Percentiles rank a stretch among this genome's conserved stretches.
phyloP scores from a whole-genome alignment of 306 rosid species.

The Rosa lucieae region DNA sequence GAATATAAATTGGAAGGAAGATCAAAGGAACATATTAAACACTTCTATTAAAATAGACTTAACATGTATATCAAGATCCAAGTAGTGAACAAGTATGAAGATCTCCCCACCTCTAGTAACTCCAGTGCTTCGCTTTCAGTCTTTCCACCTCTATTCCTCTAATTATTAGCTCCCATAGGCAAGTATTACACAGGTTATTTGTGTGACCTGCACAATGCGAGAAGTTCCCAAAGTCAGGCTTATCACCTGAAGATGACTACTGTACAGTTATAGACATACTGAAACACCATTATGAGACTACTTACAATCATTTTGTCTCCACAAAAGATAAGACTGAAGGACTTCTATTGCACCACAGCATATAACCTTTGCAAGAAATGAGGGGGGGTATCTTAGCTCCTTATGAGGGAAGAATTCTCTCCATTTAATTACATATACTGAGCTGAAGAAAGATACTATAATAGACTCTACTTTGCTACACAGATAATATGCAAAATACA shows the following conservation, averaged over 20 bases:
- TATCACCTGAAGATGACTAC: constrained; percentile 1
- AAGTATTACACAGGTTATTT: constrained; percentile 56
- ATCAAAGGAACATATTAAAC: background rate
- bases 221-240: background rate
- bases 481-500: background rate
- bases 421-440: constrained; percentile 63
- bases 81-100: background rate
- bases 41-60: background rate
- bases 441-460: constrained; percentile 66
- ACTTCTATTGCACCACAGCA: constrained; percentile 63
- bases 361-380: constrained; percentile 56
- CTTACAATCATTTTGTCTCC: constrained; percentile 80
- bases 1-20: constrained; percentile 3
- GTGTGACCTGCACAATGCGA: constrained; percentile 45
- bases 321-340: constrained; percentile 73
- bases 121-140: constrained; percentile 50
- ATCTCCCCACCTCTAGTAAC: constrained; percentile 39
- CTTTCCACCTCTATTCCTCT: constrained; percentile 40
- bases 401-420: constrained; percentile 49
- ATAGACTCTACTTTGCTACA: constrained; percentile 73
- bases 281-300: constrained; percentile 2
- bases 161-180: constrained; percentile 70
- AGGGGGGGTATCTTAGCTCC: constrained; percentile 56
- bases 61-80: background rate
- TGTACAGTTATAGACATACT: background rate